Evolutionary conservation across 495 filamentous ascomycete species (phyloP), one percentile per base, ranked within the genome.

Genomic region (Oidiodendron maius): DNA sequence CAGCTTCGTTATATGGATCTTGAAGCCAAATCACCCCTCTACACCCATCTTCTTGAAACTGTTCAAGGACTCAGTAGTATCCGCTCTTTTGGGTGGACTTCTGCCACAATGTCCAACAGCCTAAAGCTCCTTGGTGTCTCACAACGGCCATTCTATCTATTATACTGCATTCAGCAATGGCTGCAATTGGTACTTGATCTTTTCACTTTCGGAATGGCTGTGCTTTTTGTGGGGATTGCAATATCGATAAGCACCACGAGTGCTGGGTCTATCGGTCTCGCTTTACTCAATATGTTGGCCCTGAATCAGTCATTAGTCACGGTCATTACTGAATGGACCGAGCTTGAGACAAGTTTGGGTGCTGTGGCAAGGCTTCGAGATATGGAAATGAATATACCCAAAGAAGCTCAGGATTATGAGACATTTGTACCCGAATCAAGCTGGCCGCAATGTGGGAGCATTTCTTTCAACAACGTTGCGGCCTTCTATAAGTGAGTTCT

Each of bases 1-100:
- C 81, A 84, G 53, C 61, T 86, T 4, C 77, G 81, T 23, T 67
- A 80, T 37, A 62, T 86, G 18, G 82, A 84, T 23, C 74, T 79
- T 4, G 73, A 81, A 50, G 60, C 67, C 13, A 78, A 81, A 57
- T 69, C 79, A 3, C 77, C 79, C 2, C 62, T 84, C 1, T 81
- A 0, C 44, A 71, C 77, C 0, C 71, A 74, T 34, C 80, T 83
- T 40, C 64, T 74, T 21, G 81, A 84, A 40, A 66, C 67, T 48
- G 49, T 62, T 3, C 48, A 57, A 38, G 62, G 74, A 0, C 46
- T 72, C 6, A 53, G 58, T 5, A 71, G 67, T 2, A 68, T 77
- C 32, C 63, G 70, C 4, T 62, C 73, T 2, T 71, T 75, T 45
- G 62, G 67, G 34, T 17, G 72, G 70, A 67, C 32, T 6, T 26